Percentiles rank a stretch among this genome's conserved stretches.
Conservation (phyloP, 208 protist species). For the Jaenimonas drosophilae region DNA sequence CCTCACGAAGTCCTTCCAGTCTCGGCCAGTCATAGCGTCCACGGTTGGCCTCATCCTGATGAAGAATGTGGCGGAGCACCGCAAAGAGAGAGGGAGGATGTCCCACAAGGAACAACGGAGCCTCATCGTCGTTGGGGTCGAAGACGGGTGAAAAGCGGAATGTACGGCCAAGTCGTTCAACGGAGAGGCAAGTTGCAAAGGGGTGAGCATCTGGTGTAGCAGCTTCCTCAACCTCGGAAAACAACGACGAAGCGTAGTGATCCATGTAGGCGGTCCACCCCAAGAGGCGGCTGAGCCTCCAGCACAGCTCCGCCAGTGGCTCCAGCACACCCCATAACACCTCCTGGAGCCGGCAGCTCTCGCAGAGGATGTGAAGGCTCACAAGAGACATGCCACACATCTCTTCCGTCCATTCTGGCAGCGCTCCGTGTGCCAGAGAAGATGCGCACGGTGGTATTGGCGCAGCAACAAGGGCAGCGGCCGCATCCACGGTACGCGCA, state of each 20-base stretch:
- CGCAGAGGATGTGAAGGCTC: constrained; percentile 51
- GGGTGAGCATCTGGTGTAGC: too few relatives aligned
- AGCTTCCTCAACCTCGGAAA: too few relatives aligned
- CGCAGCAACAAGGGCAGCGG: background rate
- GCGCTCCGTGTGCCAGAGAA: background rate
- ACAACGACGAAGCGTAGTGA: constrained; percentile 25
- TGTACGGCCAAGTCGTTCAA: too few relatives aligned
- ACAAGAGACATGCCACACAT: constrained; percentile 31
- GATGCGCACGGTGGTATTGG: background rate
- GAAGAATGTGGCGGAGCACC: too few relatives aligned
- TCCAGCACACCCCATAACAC: constrained; percentile 39
- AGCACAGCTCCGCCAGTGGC: constrained; percentile 25
- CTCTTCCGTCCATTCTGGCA: constrained; percentile 16
- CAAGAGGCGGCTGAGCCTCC: constrained; percentile 20
- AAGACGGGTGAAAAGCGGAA: too few relatives aligned
- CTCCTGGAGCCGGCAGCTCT: constrained; percentile 55
- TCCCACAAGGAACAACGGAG: too few relatives aligned
- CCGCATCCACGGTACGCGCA: background rate
- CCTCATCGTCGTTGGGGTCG: too few relatives aligned
- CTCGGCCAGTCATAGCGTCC: too few relatives aligned
- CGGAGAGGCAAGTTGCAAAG: too few relatives aligned
- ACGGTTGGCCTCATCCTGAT: too few relatives aligned
- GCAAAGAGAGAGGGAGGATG: too few relatives aligned
- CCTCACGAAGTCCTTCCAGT: constrained; percentile 7
- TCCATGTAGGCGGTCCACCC: constrained; percentile 35